Evolutionary conservation across 1,139 yeast genomes (phyloP), one percentile per base, ranked within the genome.

Genomic region (Sugiyamaella xylanicola): DNA sequence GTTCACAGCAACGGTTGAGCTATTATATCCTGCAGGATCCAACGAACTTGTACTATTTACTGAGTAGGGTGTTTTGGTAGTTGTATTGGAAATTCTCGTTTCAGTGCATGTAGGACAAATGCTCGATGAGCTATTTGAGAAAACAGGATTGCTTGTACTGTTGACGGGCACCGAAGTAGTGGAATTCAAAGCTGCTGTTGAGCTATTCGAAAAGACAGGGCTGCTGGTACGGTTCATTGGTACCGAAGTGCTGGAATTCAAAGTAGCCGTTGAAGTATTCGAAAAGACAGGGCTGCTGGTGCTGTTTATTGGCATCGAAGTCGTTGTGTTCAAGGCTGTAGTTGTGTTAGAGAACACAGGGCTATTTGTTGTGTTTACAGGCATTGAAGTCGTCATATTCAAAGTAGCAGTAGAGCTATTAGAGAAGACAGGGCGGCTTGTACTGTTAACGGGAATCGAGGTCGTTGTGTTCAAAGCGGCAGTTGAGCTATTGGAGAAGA

Each of bases 381-480:
- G 37, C 15, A n/a, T 15, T 4, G 8, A 32, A 11, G 37, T 32
- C 4, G 37, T 32, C 15, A 4, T 32, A 13, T 32, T 32, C 37
- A 32, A n/a, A 4, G 37, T 4, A 32, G 37, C 37, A 32, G 37
- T 51, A 29, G 44, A 15, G 16, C 45, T 51, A 17, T 47, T 50
- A 21, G 51, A 25, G 20, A 48, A 35, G n/a, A 42, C 47, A 19
- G 47, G 32, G 13, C 39, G 35, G n/a, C 37, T 25, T n/a, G 47
- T 45, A 29, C 15, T 32, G 15, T 32, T 32, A 8, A 32, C 37
- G 15, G 36, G 22, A 19, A 27, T 29, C 20, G 47, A 47, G 17
- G 53, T 39, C n/a, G 43, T 44, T 3, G 54, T 42, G 46, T 25
- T 46, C 41, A 29, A 19, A 2, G 48, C 36, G n/a, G 39, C 20